Evolutionary conservation across 106 monocot genomes (phyloP).

Genomic region (Allium fistulosum): DNA sequence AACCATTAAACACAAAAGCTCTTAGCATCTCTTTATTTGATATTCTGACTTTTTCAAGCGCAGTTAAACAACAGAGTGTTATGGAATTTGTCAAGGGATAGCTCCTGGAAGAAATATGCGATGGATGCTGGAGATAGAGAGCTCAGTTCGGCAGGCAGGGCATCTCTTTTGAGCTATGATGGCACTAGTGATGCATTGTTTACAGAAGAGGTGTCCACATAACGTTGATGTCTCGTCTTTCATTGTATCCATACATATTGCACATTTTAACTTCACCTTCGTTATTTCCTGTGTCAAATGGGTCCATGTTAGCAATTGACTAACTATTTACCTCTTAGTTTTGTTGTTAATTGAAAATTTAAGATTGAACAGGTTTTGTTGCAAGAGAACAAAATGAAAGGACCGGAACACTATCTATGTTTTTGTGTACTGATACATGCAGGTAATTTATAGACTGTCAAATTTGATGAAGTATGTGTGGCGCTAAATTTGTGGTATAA

Average conservation of each 20-base stretch:
- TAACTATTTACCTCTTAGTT: too few species aligned
- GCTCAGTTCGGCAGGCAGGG: slow-evolving; percentile 15
- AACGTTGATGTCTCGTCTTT: slow-evolving; percentile 20
- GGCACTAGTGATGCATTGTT: slow-evolving; percentile 9
- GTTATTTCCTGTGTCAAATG: neutral
- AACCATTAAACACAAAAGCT: neutral
- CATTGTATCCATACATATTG: slow-evolving; percentile 25
- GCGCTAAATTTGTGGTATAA: too few species aligned
- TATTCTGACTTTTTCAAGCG: neutral
- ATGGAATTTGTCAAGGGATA: slow-evolving; percentile 2
- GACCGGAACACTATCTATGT: too few species aligned
- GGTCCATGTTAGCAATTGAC: neutral
- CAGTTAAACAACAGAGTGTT: neutral
- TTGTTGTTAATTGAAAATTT: too few species aligned
- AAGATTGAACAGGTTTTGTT: too few species aligned
- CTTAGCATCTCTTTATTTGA: neutral
- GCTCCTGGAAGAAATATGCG: slow-evolving; percentile 21
- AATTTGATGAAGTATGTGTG: too few species aligned
- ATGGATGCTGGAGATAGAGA: slow-evolving; percentile 13
- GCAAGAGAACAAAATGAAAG: too few species aligned
- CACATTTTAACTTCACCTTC: slow-evolving; percentile 19
- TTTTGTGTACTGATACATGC: too few species aligned
- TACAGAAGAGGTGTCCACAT: slow-evolving; percentile 20
- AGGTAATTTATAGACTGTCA: too few species aligned
- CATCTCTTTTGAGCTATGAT: slow-evolving; percentile 10